Base-by-base conservation (phyloP, 1,284 basidiomycete genomes). In the Papiliotrema fonsecae region DNA sequence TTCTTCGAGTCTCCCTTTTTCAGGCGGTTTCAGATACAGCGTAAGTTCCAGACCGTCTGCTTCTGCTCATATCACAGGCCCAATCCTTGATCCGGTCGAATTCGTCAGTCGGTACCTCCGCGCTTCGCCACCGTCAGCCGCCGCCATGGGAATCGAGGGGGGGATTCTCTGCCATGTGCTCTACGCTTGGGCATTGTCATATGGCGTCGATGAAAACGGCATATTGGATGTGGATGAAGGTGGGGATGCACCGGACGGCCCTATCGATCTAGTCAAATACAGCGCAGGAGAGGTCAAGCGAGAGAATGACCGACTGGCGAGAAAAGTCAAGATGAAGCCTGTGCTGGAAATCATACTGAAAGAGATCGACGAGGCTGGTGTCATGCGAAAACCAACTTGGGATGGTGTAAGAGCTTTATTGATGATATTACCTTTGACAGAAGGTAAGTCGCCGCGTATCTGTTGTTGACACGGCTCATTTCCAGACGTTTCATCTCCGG, bases 1-100 rank as follows among this genome's bases (percentile, higher is more conserved):
- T 92, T 93, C 68, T 88, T 92, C 67, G 76, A 78, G 34, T 90
- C 88, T 1, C 76, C 82, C 0, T 93, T 92, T 70, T 93, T 88
- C 77, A 77, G 78, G 25, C 81, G 84, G 69, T 87, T 92, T 62
- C 81, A 83, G 52, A 76, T 88, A 25, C 89, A 92, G 67, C 81
- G 89, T 91, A 65, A 72, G 80, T 75, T 6, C 4, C 22, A 25
- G n/a, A 31, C 13, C 24, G 18, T 19, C 38, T 16, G 24, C 34
- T 43, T 39, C 35, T 50, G 34, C 32, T 30, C 13, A 14, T 40
- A 9, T n/a, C 28, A 38, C 56, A 73, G 75, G 75, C 21, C 77
- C 77, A 0, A 60, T 77, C 30, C 57, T 77, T 36, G 75, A 78
- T 42, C 80, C 86, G 3, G 75, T 76, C 36, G 87, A 91, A 64